Percentiles rank a stretch among this genome's conserved stretches.
phyloP scores from a whole-genome alignment of 2,329 filamentous ascomycete species.

The Chaetomiaceae sp. region DNA sequence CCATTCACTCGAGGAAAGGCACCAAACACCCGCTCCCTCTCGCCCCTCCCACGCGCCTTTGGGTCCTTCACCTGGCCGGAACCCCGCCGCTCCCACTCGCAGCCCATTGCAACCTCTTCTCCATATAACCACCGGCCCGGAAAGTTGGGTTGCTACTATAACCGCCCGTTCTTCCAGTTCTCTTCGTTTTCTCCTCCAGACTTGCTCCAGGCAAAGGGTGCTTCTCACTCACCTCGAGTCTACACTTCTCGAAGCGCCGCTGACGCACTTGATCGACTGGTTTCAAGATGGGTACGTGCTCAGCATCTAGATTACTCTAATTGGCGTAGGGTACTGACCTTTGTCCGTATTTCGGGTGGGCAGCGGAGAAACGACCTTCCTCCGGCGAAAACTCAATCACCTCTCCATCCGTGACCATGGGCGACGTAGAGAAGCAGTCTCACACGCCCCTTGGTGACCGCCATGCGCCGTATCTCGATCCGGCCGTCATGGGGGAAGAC shows the following conservation, averaged over 20 bases:
- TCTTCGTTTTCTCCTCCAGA: not conserved
- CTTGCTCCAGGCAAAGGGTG: not conserved
- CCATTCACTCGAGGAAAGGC: too few species aligned
- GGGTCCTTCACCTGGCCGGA: too few species aligned
- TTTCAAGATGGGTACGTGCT: slow-evolving; percentile 8
- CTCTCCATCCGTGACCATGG: not conserved
- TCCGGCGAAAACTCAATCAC: not conserved
- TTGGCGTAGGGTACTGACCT: not conserved
- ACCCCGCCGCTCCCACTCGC: too few species aligned
- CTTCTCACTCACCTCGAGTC: not conserved
- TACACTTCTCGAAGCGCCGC: not conserved
- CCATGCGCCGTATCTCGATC: slow-evolving; percentile 26
- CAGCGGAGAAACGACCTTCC: slow-evolving; percentile 13
- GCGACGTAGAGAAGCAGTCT: slow-evolving; percentile 17
- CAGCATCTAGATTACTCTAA: not conserved
- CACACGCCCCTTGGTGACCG: slow-evolving; percentile 6
- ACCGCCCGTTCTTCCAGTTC: not conserved
- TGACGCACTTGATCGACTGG: not conserved
- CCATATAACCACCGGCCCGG: not conserved
- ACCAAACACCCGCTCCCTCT: too few species aligned
- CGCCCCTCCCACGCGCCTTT: too few species aligned
- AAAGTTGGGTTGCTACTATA: not conserved
- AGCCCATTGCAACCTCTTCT: too few species aligned
- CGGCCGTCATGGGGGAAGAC: slow-evolving; percentile 24
- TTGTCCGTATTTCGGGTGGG: not conserved